Evolutionary conservation across 2,329 filamentous ascomycete species (phyloP).

Genomic region (Onygenales sp.): DNA sequence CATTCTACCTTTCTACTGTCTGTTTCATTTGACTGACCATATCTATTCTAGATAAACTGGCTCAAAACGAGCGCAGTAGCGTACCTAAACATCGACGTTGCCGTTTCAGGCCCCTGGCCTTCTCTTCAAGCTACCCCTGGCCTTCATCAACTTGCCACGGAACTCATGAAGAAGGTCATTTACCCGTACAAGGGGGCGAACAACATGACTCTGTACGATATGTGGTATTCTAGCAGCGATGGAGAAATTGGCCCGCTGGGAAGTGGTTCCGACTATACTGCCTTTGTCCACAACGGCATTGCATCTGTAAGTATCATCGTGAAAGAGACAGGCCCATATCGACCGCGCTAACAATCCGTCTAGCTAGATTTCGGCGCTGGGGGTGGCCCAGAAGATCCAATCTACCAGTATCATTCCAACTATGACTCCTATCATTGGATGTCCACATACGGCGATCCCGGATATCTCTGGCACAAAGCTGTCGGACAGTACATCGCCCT

Average conservation of each 20-base stretch:
- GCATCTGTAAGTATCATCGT: slow-evolving; percentile 11
- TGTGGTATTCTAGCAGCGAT: slow-evolving; percentile 26
- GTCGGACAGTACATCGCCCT: slow-evolving; percentile 40
- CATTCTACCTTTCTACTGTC: neutral
- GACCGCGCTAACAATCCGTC: neutral
- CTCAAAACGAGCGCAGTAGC: slow-evolving; percentile 34
- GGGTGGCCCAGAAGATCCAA: slow-evolving; percentile 26
- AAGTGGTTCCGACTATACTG: slow-evolving; percentile 38
- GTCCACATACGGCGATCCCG: slow-evolving; percentile 41
- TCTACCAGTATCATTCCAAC: slow-evolving; percentile 41
- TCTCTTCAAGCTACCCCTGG: slow-evolving; percentile 31
- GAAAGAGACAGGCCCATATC: neutral
- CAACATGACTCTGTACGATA: slow-evolving; percentile 36
- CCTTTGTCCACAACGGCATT: slow-evolving; percentile 39
- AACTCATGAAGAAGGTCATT: slow-evolving; percentile 32
- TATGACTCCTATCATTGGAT: slow-evolving; percentile 46
- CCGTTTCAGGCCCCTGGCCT: slow-evolving; percentile 35
- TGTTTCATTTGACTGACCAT: slow-evolving; percentile 1
- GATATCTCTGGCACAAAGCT: slow-evolving; percentile 39
- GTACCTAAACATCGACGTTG: slow-evolving; percentile 45
- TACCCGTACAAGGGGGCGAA: slow-evolving; percentile 28
- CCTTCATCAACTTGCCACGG: slow-evolving; percentile 26
- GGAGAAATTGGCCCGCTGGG: slow-evolving; percentile 36
- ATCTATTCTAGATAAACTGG: slow-evolving; percentile 28
- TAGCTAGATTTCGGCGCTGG: slow-evolving; percentile 34